Percentiles rank a stretch among this genome's conserved stretches.
These are phyloP conservation scores for Filobasidium floriforme DNA, from an alignment of 768 basidiomycete species.

Conservation along the genomic window DNA sequence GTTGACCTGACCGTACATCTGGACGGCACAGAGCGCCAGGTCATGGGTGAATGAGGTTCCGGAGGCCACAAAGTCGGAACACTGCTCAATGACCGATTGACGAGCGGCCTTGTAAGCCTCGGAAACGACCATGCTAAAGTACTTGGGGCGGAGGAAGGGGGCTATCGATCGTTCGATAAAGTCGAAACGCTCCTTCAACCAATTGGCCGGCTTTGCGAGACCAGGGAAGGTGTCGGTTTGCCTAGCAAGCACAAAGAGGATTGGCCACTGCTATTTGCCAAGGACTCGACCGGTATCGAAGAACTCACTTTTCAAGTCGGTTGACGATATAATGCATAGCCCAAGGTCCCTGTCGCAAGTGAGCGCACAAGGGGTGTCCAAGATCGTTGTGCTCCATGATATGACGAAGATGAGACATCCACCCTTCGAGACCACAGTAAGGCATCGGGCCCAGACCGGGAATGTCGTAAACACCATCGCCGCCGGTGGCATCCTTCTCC, in stretches of 20 bases:
- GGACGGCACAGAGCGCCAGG: conserved; percentile 60
- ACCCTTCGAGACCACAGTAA: conserved; percentile 94
- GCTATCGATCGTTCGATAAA: conserved; percentile 66
- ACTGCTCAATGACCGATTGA: conserved; percentile 72
- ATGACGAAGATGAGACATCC: conserved; percentile 80
- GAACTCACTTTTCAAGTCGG: conserved; percentile 62
- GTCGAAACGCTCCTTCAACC: conserved; percentile 85
- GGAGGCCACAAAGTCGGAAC: conserved; percentile 71
- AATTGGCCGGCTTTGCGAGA: conserved; percentile 62
- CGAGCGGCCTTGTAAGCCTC: conserved; percentile 89
- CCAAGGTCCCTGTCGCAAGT: conserved; percentile 83
- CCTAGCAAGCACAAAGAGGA: conserved; percentile 26
- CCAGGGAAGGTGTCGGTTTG: conserved; percentile 58
- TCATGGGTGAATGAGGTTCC: conserved; percentile 86
- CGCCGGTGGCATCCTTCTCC: conserved; percentile 77
- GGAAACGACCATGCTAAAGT: conserved; percentile 83
- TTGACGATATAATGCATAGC: conserved; percentile 77
- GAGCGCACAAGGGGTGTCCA: conserved; percentile 80
- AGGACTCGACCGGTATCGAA: not conserved
- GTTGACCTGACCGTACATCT: conserved; percentile 83
- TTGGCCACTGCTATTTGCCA: not conserved
- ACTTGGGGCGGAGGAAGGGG: conserved; percentile 87
- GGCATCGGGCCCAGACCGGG: conserved; percentile 65
- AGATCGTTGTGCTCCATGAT: conserved; percentile 87
- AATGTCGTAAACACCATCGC: conserved; percentile 73